A percentile compares a stretch with the other conserved stretches of the same genome.
These are phyloP conservation scores for Tuber melanosporum DNA, from an alignment of 495 filamentous ascomycete species.

Conservation along the genomic window DNA sequence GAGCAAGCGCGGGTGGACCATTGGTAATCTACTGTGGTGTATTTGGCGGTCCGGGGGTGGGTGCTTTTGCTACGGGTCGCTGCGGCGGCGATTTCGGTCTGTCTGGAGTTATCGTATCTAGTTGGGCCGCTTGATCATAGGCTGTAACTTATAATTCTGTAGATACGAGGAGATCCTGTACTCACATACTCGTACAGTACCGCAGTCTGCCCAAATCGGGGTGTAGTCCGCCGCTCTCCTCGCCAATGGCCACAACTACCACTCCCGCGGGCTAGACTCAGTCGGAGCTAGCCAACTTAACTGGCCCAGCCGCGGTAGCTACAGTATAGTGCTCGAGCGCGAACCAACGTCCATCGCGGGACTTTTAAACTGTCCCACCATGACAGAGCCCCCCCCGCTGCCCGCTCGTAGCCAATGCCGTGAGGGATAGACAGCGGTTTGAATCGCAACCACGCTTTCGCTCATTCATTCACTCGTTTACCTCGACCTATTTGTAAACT, in stretches of 20 bases:
- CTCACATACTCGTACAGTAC: not conserved
- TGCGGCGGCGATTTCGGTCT: not conserved
- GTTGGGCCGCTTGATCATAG: not conserved
- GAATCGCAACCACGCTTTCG: not conserved
- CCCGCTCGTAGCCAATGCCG: not conserved
- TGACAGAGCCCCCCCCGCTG: not conserved
- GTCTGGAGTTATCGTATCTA: not conserved
- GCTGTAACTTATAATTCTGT: not conserved
- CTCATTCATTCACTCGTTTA: not conserved
- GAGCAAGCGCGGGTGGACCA: not conserved
- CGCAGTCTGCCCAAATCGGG: not conserved
- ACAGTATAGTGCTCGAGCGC: not conserved
- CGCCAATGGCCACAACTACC: not conserved
- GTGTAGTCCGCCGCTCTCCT: not conserved
- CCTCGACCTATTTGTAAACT: not conserved
- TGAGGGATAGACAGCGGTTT: not conserved
- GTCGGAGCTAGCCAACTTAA: not conserved
- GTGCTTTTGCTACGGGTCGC: not conserved
- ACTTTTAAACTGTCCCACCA: constrained; percentile 1
- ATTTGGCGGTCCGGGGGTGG: not conserved
- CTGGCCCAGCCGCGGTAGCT: not conserved
- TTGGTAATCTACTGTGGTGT: no score
- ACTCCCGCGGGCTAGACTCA: not conserved
- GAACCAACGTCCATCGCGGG: not conserved
- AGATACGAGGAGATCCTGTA: not conserved